Evolutionary conservation across 352 stramenopile species (phyloP), one percentile per base, ranked within the genome.

Genomic region (Globisporangium yorkense): DNA sequence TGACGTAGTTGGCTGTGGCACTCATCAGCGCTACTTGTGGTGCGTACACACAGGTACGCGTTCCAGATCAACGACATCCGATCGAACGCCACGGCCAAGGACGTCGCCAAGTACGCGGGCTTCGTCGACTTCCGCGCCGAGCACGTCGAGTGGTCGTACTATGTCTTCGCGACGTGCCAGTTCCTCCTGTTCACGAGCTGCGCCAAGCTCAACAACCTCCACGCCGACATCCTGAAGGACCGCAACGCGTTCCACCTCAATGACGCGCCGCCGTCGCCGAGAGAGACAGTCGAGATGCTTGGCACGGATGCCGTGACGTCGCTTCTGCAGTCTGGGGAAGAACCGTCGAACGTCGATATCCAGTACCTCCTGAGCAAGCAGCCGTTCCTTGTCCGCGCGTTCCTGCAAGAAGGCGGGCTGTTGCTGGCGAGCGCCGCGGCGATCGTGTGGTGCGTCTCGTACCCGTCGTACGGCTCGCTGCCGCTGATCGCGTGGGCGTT

Each of bases 401-500:
- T 95, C 57, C 61, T 88, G 0, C 66, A 76, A 12, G 83, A 92
- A 39, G 83, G 83, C 44, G 80, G 83, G 1, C 64, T 87, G 20
- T 52, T 95, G 18, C 59, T 91, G 2, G 81, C 77, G 16, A 87
- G 81, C 57, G 77, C 71, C 43, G 81, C 73, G 18, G 77, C 79
- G 1, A 89, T 89, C 44, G 68, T 79, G 13, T 91, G 81, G 81
- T 87, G 79, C 57, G 81, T 91, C 0, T 91, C 81, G 39, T 95
- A 95, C 49, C 85, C 85, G 47, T 93, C 85, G 39, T 95, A 95
- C 48, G 59, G 71, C 24, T 90, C 75, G 20, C 65, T 83, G 5
- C 71, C 75, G 10, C 74, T 93, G 50, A 75, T 89, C 50, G 81
- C 58, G 2, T 73, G 80, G 59, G 83, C 76, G 5, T 86, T 90